Percentiles rank a stretch among this genome's conserved stretches.
phyloP scores from a whole-genome alignment of 2,329 filamentous ascomycete genomes.

The Plectosphaerella cucumerina region DNA sequence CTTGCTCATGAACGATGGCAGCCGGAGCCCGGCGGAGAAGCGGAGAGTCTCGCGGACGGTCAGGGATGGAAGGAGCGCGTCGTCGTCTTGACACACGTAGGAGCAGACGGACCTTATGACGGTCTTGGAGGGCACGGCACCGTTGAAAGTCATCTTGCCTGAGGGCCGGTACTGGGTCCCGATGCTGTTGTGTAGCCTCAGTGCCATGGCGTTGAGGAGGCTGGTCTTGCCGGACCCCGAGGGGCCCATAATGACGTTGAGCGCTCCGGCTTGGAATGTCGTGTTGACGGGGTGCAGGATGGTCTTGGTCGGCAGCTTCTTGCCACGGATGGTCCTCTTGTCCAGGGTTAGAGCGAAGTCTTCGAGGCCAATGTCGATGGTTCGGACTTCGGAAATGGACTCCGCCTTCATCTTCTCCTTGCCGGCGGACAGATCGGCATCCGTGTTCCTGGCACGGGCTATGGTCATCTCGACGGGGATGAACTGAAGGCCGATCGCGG shows the following conservation, averaged over 20 bases:
- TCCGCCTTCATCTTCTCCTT: slow-evolving; percentile 64
- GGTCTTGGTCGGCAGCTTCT: slow-evolving; percentile 46
- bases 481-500: slow-evolving; percentile 59
- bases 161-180: slow-evolving; percentile 57
- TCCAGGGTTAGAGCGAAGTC: slow-evolving; percentile 61
- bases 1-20: slow-evolving; percentile 66
- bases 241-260: slow-evolving; percentile 79
- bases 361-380: slow-evolving; percentile 62
- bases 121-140: slow-evolving; percentile 59
- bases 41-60: slow-evolving; percentile 72
- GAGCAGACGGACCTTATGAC: slow-evolving; percentile 70
- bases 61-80: slow-evolving; percentile 67
- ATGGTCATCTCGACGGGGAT: slow-evolving; percentile 66
- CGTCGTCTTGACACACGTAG: slow-evolving; percentile 76
- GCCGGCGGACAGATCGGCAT: slow-evolving; percentile 61
- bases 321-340: slow-evolving; percentile 51
- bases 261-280: slow-evolving; percentile 60
- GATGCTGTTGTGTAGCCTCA: slow-evolving; percentile 58
- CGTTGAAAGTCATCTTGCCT: slow-evolving; percentile 67
- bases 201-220: slow-evolving; percentile 68
- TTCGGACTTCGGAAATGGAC: slow-evolving; percentile 48
- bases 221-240: slow-evolving; percentile 76
- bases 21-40: slow-evolving; percentile 66
- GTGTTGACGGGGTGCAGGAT: slow-evolving; percentile 66
- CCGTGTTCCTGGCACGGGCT: slow-evolving; percentile 54